These are phyloP conservation scores for Cystobasidium sp. DNA, from an alignment of 1,284 basidiomycete species.

Conservation along the genomic window DNA sequence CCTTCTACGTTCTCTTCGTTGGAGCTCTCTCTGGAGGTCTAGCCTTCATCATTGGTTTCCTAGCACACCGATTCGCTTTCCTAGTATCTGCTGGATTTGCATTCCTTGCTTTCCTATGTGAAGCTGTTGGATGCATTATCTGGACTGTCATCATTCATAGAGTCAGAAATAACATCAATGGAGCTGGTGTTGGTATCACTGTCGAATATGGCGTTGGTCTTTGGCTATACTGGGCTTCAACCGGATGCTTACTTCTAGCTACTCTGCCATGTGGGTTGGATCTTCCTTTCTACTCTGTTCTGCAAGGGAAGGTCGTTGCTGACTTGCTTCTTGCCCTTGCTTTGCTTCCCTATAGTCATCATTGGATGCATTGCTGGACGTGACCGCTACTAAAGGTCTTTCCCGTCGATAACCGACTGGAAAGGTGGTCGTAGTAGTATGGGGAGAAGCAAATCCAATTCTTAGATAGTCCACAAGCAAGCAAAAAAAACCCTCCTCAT, in stretches of 20 bases:
- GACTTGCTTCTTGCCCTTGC: not conserved
- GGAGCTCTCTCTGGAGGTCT: conserved; percentile 46
- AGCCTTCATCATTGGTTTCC: conserved; percentile 47
- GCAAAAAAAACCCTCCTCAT: no score
- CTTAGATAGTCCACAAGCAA: not conserved
- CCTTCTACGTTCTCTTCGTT: conserved; percentile 47
- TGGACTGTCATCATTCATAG: conserved; percentile 44
- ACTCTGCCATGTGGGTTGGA: conserved; percentile 45
- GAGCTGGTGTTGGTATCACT: conserved; percentile 46
- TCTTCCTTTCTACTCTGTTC: not conserved
- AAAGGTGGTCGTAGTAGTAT: not conserved
- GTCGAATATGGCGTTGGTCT: conserved; percentile 50
- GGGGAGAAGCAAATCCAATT: not conserved
- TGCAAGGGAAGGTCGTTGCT: not conserved
- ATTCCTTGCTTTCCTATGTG: conserved; percentile 47
- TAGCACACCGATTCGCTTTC: conserved; percentile 50
- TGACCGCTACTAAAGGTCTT: conserved; percentile 29
- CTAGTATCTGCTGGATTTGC: conserved; percentile 44
- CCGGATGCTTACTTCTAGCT: conserved; percentile 45
- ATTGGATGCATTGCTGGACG: conserved; percentile 41
- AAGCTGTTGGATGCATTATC: conserved; percentile 48
- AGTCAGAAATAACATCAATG: conserved; percentile 12
- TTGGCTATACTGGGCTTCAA: conserved; percentile 49
- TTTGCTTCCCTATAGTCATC: conserved; percentile 8
- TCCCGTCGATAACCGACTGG: conserved; percentile 1